Evolutionary conservation across 768 basidiomycete species (phyloP).

Genomic region (Tylopilus rubrobrunneus): DNA sequence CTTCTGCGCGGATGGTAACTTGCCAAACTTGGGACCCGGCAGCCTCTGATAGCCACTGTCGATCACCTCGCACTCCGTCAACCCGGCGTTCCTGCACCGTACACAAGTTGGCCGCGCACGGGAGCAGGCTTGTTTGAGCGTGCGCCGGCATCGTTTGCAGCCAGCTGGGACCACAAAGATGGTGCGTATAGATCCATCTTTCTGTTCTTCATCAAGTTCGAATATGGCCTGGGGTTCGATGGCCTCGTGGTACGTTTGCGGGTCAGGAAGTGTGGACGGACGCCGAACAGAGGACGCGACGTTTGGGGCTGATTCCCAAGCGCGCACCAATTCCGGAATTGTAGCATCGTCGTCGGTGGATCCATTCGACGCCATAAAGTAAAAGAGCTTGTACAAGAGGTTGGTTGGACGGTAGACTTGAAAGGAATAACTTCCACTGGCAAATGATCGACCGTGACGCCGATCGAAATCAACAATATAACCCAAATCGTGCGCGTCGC

Average conservation of each 20-base stretch:
- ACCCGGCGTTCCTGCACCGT: constrained; percentile 17
- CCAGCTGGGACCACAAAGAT: constrained; percentile 21
- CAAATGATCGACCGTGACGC: too few relatives aligned
- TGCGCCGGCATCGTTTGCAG: constrained; percentile 16
- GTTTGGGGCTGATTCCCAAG: constrained; percentile 15
- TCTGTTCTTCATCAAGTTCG: constrained; percentile 19
- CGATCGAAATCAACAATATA: too few relatives aligned
- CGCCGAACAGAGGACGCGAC: constrained; percentile 25
- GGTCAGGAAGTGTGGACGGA: constrained; percentile 17
- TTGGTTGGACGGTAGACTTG: background rate
- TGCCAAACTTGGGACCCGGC: constrained; percentile 20
- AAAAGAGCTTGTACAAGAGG: background rate
- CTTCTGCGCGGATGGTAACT: background rate
- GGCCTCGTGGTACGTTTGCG: constrained; percentile 14
- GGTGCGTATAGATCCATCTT: constrained; percentile 5
- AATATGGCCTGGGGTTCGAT: constrained; percentile 25
- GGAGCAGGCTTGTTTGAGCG: constrained; percentile 18
- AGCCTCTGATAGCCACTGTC: constrained; percentile 19
- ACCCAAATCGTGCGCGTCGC: too few relatives aligned
- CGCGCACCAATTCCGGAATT: constrained; percentile 16
- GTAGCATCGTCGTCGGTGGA: background rate
- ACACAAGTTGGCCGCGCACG: constrained; percentile 22
- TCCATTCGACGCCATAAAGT: constrained; percentile 6
- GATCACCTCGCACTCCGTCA: background rate
- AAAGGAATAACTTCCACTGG: too few relatives aligned